Evolutionary conservation across 345 rosid species (phyloP).

Genomic region (Angophora floribunda): DNA sequence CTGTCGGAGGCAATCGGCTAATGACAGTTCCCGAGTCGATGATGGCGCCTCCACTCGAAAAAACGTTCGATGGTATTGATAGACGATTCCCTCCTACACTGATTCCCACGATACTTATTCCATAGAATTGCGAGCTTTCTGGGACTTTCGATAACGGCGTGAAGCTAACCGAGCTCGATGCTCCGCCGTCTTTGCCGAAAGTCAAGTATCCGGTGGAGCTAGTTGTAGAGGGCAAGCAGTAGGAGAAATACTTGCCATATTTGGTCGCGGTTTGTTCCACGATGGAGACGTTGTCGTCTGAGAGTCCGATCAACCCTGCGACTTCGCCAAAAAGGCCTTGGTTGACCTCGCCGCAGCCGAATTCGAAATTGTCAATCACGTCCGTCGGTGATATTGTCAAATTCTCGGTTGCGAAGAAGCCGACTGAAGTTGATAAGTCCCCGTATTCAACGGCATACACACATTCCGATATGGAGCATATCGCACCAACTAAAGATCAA

Average conservation of each 20-base stretch:
- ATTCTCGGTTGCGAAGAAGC: neutral
- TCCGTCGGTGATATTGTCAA: neutral
- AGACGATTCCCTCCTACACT: slow-evolving; percentile 2
- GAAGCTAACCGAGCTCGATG: neutral
- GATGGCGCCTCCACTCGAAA: neutral
- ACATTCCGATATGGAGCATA: slow-evolving; percentile 3
- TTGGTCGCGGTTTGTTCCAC: slow-evolving; percentile 2
- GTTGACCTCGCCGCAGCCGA: slow-evolving; percentile 15
- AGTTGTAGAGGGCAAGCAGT: slow-evolving; percentile 11
- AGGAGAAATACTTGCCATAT: slow-evolving; percentile 10
- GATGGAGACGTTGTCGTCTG: neutral
- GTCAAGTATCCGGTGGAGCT: slow-evolving; percentile 10
- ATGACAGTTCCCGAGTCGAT: slow-evolving; percentile 21
- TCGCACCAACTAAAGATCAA: neutral
- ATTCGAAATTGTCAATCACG: neutral
- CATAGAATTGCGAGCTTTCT: neutral
- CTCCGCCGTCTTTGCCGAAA: neutral
- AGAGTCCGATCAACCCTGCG: neutral
- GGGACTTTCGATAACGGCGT: slow-evolving; percentile 6
- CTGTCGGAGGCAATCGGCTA: slow-evolving; percentile 13
- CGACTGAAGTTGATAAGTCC: neutral
- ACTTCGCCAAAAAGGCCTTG: neutral
- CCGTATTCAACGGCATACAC: neutral
- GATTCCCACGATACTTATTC: slow-evolving; percentile 2
- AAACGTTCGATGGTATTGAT: neutral